Percentiles rank a stretch among this genome's conserved stretches.
These are phyloP conservation scores for Monosporascus sp. DNA, from an alignment of 2,329 filamentous ascomycete species.

Conservation along the genomic window DNA sequence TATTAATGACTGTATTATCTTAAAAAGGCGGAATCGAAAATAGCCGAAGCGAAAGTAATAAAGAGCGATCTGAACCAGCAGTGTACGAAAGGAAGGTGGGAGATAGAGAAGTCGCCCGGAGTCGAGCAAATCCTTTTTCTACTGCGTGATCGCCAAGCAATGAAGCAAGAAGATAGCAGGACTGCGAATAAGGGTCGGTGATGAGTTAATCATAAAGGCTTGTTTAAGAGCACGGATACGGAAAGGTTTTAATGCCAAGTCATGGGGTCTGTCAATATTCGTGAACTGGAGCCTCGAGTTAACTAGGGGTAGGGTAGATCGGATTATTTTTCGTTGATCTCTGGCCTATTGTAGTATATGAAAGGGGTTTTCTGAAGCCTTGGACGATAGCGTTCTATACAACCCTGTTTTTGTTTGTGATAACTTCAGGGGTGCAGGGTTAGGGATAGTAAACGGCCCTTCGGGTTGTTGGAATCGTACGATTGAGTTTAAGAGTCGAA, in stretches of 20 bases:
- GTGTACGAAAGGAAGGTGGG: constrained; percentile 38
- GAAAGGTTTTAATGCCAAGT: not conserved
- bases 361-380: constrained; percentile 20
- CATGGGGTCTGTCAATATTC: no score
- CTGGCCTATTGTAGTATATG: constrained; percentile 11
- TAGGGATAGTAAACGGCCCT: no score
- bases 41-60: constrained; percentile 11
- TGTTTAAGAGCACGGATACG: no score
- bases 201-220: constrained; percentile 34
- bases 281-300: constrained; percentile 14
- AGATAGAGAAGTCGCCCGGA: constrained; percentile 31
- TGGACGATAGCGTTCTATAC: constrained; percentile 36
- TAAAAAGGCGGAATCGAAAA: constrained; percentile 30
- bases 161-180: constrained; percentile 27
- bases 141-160: constrained; percentile 38
- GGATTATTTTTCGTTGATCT: constrained; percentile 9
- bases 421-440: constrained; percentile 12
- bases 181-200: constrained; percentile 24
- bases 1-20: not conserved
- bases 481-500: no score
- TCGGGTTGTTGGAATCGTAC: no score
- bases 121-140: constrained; percentile 37
- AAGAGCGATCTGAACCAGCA: constrained; percentile 58
- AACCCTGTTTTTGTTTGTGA: constrained; percentile 27
- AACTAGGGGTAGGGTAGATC: constrained; percentile 20